A percentile compares a stretch with the other conserved stretches of the same genome.
phyloP scores from a whole-genome alignment of 2,329 filamentous ascomycete species.

The Pseudogymnoascus sp. region DNA sequence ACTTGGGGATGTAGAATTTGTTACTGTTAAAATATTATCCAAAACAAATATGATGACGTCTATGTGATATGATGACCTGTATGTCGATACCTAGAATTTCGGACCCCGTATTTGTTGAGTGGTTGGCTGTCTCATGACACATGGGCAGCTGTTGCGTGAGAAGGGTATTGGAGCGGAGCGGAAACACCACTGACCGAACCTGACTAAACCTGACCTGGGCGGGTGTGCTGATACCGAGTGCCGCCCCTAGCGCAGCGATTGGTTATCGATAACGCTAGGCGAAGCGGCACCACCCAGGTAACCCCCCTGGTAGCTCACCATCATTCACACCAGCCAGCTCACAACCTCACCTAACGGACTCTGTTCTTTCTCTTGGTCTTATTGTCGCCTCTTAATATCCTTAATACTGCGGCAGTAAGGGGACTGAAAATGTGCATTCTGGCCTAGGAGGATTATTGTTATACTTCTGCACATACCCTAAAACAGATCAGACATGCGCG shows the following conservation, averaged over 20 bases:
- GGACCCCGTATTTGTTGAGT: neutral
- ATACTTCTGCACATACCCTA: conserved; percentile 1
- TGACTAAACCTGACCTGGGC: conserved; percentile 1
- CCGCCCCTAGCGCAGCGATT: conserved; percentile 4
- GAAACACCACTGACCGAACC: neutral
- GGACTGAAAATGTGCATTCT: neutral
- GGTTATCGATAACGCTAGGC: conserved; percentile 11
- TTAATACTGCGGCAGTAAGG: neutral
- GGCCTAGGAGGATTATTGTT: neutral
- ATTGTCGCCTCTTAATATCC: neutral
- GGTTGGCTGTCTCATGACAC: neutral
- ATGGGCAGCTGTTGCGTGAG: neutral
- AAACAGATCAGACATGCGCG: conserved; percentile 7
- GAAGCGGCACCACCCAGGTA: conserved; percentile 10
- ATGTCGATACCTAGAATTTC: neutral
- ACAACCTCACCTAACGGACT: conserved; percentile 7
- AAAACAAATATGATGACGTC: neutral
- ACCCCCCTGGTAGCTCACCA: conserved; percentile 5
- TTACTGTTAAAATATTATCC: neutral
- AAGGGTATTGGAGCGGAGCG: neutral
- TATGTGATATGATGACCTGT: neutral
- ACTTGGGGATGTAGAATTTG: neutral
- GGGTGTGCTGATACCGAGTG: conserved; percentile 6
- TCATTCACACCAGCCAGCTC: conserved; percentile 5
- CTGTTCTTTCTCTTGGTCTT: neutral